Evolutionary conservation across 2,329 filamentous ascomycete species (phyloP).

Genomic region (Leptographium radiaticola): DNA sequence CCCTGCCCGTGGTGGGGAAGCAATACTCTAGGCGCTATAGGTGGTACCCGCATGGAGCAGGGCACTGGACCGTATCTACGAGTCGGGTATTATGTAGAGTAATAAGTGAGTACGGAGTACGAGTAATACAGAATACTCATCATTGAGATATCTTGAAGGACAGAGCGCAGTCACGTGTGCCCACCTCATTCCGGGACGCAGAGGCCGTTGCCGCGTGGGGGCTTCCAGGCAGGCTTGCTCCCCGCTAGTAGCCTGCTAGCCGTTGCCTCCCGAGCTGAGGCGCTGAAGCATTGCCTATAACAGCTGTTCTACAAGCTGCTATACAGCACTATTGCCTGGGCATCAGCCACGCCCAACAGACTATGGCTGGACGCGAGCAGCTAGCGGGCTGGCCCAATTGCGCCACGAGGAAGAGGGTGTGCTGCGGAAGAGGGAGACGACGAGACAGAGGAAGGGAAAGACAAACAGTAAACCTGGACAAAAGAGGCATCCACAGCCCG

Average conservation of each 20-base stretch:
- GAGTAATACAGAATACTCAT: background rate
- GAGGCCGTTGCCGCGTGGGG: background rate
- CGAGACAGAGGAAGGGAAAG: no score
- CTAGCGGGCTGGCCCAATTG: no score
- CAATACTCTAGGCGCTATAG: background rate
- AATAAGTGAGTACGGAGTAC: background rate
- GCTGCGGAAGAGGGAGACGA: no score
- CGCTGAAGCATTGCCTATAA: background rate
- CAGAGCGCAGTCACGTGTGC: background rate
- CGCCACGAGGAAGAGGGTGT: no score
- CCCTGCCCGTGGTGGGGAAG: background rate
- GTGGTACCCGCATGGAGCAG: background rate
- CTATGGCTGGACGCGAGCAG: no score
- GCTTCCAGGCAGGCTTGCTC: background rate
- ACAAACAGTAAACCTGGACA: no score
- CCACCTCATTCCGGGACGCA: background rate
- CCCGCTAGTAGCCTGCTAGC: background rate
- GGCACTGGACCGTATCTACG: no score
- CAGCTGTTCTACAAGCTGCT: background rate
- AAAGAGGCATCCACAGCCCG: no score
- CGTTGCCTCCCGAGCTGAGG: background rate
- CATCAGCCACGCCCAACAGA: no score
- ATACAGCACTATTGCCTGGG: no score
- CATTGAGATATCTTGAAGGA: background rate
- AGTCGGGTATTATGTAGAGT: no score